A percentile compares a stretch with the other conserved stretches of the same genome.
phyloP scores from a whole-genome alignment of 2,329 filamentous ascomycete genomes.

The Nothomitra cinnamomea region DNA sequence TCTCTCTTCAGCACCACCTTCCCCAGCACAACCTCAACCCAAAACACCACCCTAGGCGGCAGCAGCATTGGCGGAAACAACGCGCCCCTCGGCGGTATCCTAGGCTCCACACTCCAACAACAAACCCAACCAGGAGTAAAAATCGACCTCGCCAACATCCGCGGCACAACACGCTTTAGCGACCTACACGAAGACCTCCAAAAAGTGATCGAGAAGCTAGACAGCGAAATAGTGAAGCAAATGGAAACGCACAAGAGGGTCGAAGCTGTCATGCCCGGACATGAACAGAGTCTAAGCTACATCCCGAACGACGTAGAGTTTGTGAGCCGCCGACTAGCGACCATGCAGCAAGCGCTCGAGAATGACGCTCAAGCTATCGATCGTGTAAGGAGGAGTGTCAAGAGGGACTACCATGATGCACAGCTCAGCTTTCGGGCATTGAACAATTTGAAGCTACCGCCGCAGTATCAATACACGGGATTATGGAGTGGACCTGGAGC shows the following conservation, averaged over 20 bases:
- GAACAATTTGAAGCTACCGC: conserved; percentile 55
- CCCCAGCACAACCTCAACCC: conserved; percentile 20
- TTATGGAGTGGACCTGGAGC: conserved; percentile 4
- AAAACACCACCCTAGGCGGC: conserved; percentile 4
- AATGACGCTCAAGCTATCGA: conserved; percentile 45
- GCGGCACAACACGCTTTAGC: conserved; percentile 79
- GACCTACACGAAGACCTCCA: conserved; percentile 74
- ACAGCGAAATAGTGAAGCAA: conserved; percentile 64
- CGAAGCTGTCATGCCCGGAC: conserved; percentile 43
- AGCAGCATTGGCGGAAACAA: not conserved
- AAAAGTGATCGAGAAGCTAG: conserved; percentile 57
- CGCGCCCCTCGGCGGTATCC: not conserved
- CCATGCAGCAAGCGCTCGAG: conserved; percentile 43
- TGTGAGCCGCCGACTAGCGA: conserved; percentile 42
- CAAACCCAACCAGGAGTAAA: conserved; percentile 50
- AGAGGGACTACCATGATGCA: conserved; percentile 52
- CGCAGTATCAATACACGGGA: conserved; percentile 37
- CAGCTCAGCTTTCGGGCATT: conserved; percentile 56
- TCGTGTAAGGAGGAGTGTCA: conserved; percentile 36
- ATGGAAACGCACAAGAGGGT: conserved; percentile 65
- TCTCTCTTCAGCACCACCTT: conserved; percentile 17
- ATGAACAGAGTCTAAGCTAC: conserved; percentile 45
- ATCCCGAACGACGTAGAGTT: conserved; percentile 50
- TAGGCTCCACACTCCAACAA: conserved; percentile 16
- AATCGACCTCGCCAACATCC: conserved; percentile 61